phyloP scores from a whole-genome alignment of 176 grass and related monocot genomes.

The Metroxylon sagu region DNA sequence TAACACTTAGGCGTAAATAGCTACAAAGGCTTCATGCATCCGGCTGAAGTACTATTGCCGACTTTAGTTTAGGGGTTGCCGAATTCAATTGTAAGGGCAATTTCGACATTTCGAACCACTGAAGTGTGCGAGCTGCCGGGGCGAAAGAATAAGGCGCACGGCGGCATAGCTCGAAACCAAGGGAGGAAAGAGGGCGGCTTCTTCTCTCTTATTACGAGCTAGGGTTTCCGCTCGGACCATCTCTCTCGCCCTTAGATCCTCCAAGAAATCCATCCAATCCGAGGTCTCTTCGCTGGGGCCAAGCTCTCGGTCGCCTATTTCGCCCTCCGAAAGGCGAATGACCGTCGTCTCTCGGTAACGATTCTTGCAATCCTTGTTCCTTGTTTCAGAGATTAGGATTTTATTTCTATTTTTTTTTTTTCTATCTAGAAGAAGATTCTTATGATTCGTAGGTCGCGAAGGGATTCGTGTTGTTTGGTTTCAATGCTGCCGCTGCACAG shows the following conservation, averaged over 20 bases:
- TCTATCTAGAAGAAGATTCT: too few relatives aligned
- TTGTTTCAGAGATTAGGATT: not conserved
- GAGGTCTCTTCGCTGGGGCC: not conserved
- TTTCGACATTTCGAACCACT: too few relatives aligned
- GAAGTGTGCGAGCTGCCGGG: too few relatives aligned
- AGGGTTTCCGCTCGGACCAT: constrained; percentile 23
- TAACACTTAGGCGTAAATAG: too few relatives aligned
- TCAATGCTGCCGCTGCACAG: constrained; percentile 63
- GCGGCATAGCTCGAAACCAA: not conserved
- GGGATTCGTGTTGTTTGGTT: constrained; percentile 33
- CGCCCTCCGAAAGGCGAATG: too few relatives aligned
- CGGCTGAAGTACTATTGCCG: too few relatives aligned
- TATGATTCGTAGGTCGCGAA: constrained; percentile 31
- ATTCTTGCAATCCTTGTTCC: constrained; percentile 18
- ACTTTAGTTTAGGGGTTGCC: too few relatives aligned
- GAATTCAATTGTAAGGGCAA: too few relatives aligned
- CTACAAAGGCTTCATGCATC: too few relatives aligned
- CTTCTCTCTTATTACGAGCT: constrained; percentile 33
- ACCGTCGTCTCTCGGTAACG: not conserved
- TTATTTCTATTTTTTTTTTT: too few relatives aligned
- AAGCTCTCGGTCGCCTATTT: not conserved
- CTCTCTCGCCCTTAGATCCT: constrained; percentile 13
- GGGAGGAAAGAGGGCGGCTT: constrained; percentile 26
- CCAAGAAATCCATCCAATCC: constrained; percentile 3
- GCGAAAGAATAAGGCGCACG: too few relatives aligned